Percentiles rank a stretch among this genome's conserved stretches.
phyloP scores from a whole-genome alignment of 169 alveolate species.

The Ichthyophthirius multifiliis region DNA sequence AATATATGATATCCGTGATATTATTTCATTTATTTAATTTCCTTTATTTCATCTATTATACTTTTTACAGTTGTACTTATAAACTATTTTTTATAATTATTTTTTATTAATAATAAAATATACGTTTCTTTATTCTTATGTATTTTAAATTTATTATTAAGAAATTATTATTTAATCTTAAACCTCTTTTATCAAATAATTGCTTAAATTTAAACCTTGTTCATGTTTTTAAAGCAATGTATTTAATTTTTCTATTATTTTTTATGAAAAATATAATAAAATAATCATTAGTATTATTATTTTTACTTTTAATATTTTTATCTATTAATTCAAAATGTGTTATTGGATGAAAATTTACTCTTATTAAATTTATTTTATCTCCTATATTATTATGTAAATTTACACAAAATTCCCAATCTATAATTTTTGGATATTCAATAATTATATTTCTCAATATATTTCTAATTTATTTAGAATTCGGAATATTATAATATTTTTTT shows the following conservation, averaged over 20 bases:
- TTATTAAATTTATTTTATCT: conserved; percentile 9
- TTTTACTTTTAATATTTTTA: not conserved
- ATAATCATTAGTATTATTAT: too few species aligned
- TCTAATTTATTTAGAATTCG: not conserved
- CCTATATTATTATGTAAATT: not conserved
- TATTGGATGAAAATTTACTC: conserved; percentile 7
- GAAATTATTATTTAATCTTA: not conserved
- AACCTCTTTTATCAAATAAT: not conserved
- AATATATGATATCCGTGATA: not conserved
- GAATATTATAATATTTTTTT: not conserved
- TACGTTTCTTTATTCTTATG: conserved; percentile 6
- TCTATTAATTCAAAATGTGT: not conserved
- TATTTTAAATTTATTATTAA: not conserved
- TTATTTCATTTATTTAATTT: not conserved
- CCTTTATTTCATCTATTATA: conserved; percentile 5
- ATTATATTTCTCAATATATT: not conserved
- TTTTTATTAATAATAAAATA: not conserved
- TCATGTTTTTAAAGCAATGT: not conserved
- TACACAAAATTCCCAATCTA: conserved; percentile 10
- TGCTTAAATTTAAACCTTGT: not conserved
- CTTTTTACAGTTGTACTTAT: not conserved
- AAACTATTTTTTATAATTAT: not conserved
- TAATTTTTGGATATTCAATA: not conserved
- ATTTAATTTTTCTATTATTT: not conserved
- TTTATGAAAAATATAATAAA: not conserved